A percentile compares a stretch with the other conserved stretches of the same genome.
Conservation (phyloP, 2,329 filamentous ascomycete species). For the Sporothrix dimorphospora region DNA sequence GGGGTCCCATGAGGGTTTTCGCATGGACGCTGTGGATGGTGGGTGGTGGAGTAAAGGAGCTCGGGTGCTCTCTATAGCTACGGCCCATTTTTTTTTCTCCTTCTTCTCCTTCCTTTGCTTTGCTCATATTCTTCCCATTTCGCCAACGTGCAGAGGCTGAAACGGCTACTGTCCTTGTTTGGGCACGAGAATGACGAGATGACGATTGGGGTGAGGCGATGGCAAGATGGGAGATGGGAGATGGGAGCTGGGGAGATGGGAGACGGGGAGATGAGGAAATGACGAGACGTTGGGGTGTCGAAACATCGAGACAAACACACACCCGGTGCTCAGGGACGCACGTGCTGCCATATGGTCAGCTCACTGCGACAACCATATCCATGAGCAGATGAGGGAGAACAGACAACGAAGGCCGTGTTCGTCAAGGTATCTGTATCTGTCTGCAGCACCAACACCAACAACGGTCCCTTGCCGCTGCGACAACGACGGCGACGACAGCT, state of each 20-base stretch:
- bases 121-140: conserved; percentile 9
- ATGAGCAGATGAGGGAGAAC: neutral
- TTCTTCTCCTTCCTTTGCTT: neutral
- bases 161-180: conserved; percentile 10
- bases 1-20: conserved; percentile 13
- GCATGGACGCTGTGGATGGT: conserved; percentile 12
- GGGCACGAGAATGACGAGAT: neutral
- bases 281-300: neutral
- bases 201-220: neutral
- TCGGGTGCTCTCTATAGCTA: neutral
- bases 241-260: neutral
- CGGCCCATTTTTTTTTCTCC: neutral
- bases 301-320: neutral
- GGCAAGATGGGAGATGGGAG: neutral
- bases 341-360: neutral
- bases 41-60: neutral
- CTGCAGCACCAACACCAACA: neutral
- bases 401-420: neutral
- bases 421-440: neutral
- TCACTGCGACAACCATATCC: neutral
- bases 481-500: neutral
- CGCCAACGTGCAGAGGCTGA: conserved; percentile 17
- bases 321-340: neutral
- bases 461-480: neutral
- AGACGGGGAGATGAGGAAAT: neutral